Evolutionary conservation across 768 basidiomycete genomes (phyloP), one percentile per base, ranked within the genome.

Genomic region (Mycena metata): DNA sequence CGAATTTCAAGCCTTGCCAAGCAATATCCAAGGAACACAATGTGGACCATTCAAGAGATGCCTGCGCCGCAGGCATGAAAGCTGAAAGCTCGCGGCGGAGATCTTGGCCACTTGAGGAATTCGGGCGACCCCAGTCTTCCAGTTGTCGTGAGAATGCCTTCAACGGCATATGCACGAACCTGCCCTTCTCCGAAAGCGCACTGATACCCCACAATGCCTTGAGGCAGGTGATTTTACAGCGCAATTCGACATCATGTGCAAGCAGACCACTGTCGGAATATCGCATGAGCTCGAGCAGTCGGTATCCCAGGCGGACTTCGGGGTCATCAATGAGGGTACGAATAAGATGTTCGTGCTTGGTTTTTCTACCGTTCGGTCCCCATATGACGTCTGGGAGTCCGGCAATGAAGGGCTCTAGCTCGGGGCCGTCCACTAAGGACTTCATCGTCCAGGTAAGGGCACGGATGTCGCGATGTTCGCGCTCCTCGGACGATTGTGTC

Each of bases 381-480:
- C 55, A 56, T 16, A 56, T 17, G 19, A 42, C 19, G 17, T 56
- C 55, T 42, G 55, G 55, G 19, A 56, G 41, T 17, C 55, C 55
- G 21, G 36, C 55, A 12, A 56, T n/a, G 41, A 56, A 56, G 5
- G 55, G 55, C 15, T 56, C 36, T n/a, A 56, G 19, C 15, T 64
- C 51, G 16, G 39, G 15, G 45, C 56, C 5, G 35, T 64, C 63
- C 21, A 41, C 35, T 15, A 64, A 41, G 11, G 63, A 42, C 35
- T 64, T 41, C n/a, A 64, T 19, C 7, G 52, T 54, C 63, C 63
- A 64, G 24, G 39, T 4, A 15, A 39, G 39, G 39, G 39, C 51
- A 16, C 6, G 55, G 12, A 16, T 52, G 10, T 23, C 51, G n/a
- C 43, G 39, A 2, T 43, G 13, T 17, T 64, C 63, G 30, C 45